A percentile compares a stretch with the other conserved stretches of the same genome.
Evolutionary conservation across 2,329 filamentous ascomycete genomes (phyloP).

Genomic region (Aspergillus glaucus): DNA sequence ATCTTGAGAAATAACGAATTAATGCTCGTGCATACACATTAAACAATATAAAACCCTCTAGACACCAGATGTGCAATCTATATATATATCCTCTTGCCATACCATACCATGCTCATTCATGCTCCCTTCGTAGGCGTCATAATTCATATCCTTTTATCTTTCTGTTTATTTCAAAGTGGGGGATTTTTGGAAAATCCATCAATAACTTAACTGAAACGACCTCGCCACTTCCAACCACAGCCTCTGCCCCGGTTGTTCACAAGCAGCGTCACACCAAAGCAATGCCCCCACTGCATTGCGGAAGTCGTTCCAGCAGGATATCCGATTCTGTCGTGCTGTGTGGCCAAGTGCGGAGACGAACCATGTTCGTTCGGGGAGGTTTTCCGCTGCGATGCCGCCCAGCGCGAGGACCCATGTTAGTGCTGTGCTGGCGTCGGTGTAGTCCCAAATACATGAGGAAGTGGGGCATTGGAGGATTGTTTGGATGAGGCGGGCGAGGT

Average conservation of each 20-base stretch:
- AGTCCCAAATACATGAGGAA: conserved; percentile 19
- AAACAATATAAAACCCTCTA: no score
- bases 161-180: neutral
- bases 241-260: conserved; percentile 22
- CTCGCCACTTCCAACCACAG: conserved; percentile 23
- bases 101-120: neutral
- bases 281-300: conserved; percentile 20
- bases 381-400: conserved; percentile 33
- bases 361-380: conserved; percentile 26
- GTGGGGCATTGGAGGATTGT: conserved; percentile 17
- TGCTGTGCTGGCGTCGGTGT: conserved; percentile 14
- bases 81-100: neutral
- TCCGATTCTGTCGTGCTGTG: conserved; percentile 10
- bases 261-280: conserved; percentile 32
- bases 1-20: no score
- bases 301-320: conserved; percentile 22
- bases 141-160: conserved; percentile 3
- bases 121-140: conserved; percentile 2
- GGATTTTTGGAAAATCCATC: neutral
- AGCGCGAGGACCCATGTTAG: conserved; percentile 33
- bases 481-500: conserved; percentile 22
- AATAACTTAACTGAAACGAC: neutral
- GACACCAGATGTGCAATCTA: neutral
- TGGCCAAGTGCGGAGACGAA: conserved; percentile 24
- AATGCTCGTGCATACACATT: no score